A percentile compares a stretch with the other conserved stretches of the same genome.
phyloP scores from a whole-genome alignment of 2,329 filamentous ascomycete genomes.

The Alternaria ethzedia region DNA sequence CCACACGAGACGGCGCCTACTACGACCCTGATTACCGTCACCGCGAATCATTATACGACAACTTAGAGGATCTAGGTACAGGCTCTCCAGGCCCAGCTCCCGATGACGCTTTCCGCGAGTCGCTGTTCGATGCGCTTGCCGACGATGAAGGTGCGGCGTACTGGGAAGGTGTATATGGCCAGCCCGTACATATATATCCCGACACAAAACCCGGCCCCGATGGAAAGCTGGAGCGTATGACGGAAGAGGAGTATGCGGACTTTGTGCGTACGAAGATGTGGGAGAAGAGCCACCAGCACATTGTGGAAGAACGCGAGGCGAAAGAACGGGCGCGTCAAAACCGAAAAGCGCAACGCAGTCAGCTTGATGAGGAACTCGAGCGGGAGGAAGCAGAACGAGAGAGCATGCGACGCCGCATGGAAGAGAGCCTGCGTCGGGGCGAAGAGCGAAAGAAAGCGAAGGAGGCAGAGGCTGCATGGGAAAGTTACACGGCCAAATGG shows the following conservation, averaged over 20 bases:
- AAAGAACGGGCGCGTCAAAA: constrained; percentile 56
- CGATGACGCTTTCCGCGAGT: constrained; percentile 84
- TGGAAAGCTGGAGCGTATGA: constrained; percentile 79
- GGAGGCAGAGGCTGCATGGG: constrained; percentile 67
- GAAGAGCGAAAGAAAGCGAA: constrained; percentile 66
- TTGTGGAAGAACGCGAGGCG: constrained; percentile 77
- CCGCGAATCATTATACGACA: constrained; percentile 43
- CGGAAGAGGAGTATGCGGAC: constrained; percentile 87
- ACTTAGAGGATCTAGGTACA: constrained; percentile 41
- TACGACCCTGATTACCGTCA: constrained; percentile 37
- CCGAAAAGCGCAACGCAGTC: constrained; percentile 48
- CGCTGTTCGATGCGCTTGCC: constrained; percentile 93
- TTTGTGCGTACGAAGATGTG: constrained; percentile 92
- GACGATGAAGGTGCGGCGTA: constrained; percentile 95
- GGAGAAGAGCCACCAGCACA: constrained; percentile 87
- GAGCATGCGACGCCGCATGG: constrained; percentile 67
- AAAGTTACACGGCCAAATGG: constrained; percentile 71
- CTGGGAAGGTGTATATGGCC: constrained; percentile 96
- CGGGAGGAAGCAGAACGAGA: constrained; percentile 52
- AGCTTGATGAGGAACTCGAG: constrained; percentile 51
- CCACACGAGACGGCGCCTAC: constrained; percentile 39
- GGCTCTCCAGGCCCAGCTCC: constrained; percentile 54
- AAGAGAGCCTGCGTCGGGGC: constrained; percentile 70
- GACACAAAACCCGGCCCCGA: constrained; percentile 59
- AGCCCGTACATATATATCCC: constrained; percentile 85